Conservation (phyloP, 73 alveolate genomes). For the Tetrahymena borealis region DNA sequence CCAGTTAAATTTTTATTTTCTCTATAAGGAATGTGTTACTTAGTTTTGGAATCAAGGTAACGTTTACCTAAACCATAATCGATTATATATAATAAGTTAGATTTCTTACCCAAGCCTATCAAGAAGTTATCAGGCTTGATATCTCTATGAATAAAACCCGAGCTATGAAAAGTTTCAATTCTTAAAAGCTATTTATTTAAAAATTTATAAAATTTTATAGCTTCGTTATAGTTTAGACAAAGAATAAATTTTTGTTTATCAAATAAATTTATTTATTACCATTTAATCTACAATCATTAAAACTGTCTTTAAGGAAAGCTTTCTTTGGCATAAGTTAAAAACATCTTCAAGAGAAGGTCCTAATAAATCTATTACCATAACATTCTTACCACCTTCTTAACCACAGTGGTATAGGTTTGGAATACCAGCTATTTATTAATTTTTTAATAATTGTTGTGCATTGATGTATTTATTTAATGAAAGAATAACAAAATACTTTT, state of each 20-base stretch:
- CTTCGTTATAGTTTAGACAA: no score
- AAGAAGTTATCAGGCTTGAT: slow-evolving; percentile 60
- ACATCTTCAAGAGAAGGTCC: slow-evolving; percentile 64
- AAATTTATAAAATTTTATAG: not conserved
- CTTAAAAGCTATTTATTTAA: slow-evolving; percentile 14
- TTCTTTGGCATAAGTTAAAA: slow-evolving; percentile 45
- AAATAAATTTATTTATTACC: no score
- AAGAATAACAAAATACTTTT: not conserved
- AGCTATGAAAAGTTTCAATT: slow-evolving; percentile 45
- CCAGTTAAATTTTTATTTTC: slow-evolving; percentile 54
- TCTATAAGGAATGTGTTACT: slow-evolving; percentile 30
- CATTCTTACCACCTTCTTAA: slow-evolving; percentile 62
- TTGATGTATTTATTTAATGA: not conserved
- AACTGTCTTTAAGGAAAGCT: slow-evolving; percentile 50
- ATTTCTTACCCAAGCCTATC: slow-evolving; percentile 72
- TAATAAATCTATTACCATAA: slow-evolving; percentile 49
- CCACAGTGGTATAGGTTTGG: slow-evolving; percentile 83
- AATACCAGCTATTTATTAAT: slow-evolving; percentile 52
- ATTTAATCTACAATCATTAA: slow-evolving; percentile 61
- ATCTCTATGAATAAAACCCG: slow-evolving; percentile 53
- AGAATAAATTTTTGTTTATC: no score
- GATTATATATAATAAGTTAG: slow-evolving; percentile 49
- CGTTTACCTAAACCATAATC: slow-evolving; percentile 57
- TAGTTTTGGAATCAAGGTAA: slow-evolving; percentile 46
- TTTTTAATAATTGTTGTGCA: not conserved